These are phyloP conservation scores for Dryas octopetala DNA, from an alignment of 306 rosid species.

Conservation along the genomic window DNA sequence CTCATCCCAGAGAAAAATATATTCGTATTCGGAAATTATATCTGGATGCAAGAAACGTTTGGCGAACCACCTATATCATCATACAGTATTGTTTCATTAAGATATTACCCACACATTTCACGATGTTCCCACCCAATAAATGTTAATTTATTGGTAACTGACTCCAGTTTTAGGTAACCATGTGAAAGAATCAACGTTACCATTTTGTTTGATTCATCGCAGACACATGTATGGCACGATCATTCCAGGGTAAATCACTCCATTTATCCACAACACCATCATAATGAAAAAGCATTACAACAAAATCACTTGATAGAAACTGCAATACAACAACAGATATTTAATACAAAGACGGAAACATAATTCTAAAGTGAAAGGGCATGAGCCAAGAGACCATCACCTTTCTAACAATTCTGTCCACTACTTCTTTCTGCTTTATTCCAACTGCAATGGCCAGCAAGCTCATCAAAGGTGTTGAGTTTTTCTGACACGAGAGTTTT, in stretches of 20 bases:
- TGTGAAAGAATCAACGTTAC: conserved; percentile 22
- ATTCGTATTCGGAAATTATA: conserved; percentile 68
- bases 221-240: conserved; percentile 52
- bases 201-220: conserved; percentile 68
- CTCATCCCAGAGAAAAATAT: conserved; percentile 96
- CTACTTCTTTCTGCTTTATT: conserved; percentile 71
- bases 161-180: not conserved
- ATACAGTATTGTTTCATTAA: conserved; percentile 14
- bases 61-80: conserved; percentile 81
- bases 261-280: conserved; percentile 59
- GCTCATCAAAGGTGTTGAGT: conserved; percentile 46
- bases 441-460: conserved; percentile 89
- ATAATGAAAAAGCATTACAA: conserved; percentile 64
- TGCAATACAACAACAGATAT: conserved; percentile 23
- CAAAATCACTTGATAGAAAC: conserved; percentile 49
- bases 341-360: conserved; percentile 20
- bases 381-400: conserved; percentile 37
- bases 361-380: conserved; percentile 13
- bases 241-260: conserved; percentile 51
- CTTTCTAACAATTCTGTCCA: conserved; percentile 67
- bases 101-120: not conserved
- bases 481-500: conserved; percentile 38
- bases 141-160: not conserved
- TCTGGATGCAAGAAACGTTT: conserved; percentile 97
- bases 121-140: not conserved